These are phyloP conservation scores for Hypomyces perniciosus DNA, from an alignment of 2,329 filamentous ascomycete species.

Conservation along the genomic window DNA sequence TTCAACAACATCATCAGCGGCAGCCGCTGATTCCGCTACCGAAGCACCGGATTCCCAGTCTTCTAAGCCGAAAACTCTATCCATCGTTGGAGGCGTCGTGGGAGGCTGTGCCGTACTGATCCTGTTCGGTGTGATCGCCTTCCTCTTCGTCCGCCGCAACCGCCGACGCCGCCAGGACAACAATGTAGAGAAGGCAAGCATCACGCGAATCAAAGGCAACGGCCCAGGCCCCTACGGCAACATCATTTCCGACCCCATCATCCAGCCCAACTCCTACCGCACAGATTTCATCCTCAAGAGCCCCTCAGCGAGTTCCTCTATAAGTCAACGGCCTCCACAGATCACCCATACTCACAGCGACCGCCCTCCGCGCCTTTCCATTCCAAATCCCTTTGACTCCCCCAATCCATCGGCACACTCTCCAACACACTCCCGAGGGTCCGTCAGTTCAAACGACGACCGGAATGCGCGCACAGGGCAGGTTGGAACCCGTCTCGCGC, in stretches of 20 bases:
- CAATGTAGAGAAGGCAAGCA: conserved; percentile 15
- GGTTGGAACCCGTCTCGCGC: conserved; percentile 22
- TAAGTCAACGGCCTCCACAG: conserved; percentile 11
- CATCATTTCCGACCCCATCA: conserved; percentile 53
- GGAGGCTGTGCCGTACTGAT: conserved; percentile 40
- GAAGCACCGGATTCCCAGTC: not conserved
- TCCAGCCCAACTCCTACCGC: conserved; percentile 37
- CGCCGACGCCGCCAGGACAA: not conserved
- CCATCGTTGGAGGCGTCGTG: conserved; percentile 42
- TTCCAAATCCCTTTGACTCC: conserved; percentile 32
- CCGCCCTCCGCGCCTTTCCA: conserved; percentile 21
- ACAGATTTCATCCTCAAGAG: conserved; percentile 47
- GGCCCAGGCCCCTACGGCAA: conserved; percentile 27
- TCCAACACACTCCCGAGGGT: conserved; percentile 15
- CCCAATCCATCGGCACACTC: conserved; percentile 21
- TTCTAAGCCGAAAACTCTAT: conserved; percentile 29
- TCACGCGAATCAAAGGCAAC: conserved; percentile 14
- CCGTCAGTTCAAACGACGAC: conserved; percentile 22
- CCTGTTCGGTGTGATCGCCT: conserved; percentile 33
- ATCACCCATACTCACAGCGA: not conserved
- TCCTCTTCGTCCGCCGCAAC: conserved; percentile 34
- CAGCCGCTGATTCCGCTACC: conserved; percentile 12
- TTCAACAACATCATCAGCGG: conserved; percentile 4
- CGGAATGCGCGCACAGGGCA: conserved; percentile 21
- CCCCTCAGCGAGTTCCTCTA: conserved; percentile 14